Base-by-base conservation (phyloP, 768 basidiomycete genomes). In the Boletus rubropictus region DNA sequence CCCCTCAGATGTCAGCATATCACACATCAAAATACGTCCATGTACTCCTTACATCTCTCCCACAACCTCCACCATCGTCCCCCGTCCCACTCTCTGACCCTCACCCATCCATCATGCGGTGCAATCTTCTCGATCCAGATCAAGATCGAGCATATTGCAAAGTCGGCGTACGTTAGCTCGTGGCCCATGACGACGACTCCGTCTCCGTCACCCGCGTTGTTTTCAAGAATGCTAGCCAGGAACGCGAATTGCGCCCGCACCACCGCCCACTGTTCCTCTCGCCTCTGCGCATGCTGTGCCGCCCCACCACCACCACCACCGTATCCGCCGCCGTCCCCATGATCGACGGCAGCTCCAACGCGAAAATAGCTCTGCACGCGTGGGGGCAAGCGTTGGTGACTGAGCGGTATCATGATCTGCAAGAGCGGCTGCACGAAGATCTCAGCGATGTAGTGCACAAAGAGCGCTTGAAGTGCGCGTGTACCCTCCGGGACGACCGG, bases 41-140 rank as follows among this genome's bases (percentile, higher is more conserved):
- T 86, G 53, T 77, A 82, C 15, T 71, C 75, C 45, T 68, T 69
- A 65, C 84, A 86, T 27, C 79, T 67, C 42, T 82, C 79, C 66
- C 73, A 79, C 41, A 89, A 65, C 38, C 75, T 68, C 40, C 70
- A 66, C 86, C 86, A 89, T 35, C 85, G 62, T 4, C 86, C 84
- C 4, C 70, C 73, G 56, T 84, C 81, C 85, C 85, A 88, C 22
- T 76, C 73, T 41, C 78, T 66, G n/a, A 88, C 73, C 44, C 79
- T 68, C 20, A 73, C 68, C 86, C 86, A 89, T 12, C 81, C 83
- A 52, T 87, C 83, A 46, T 82, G 79, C n/a, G 82, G 75, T 4
- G 83, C 77, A 59, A 87, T 78, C 39, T 77, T 72, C 60, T 86
- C 80, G 34, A 87, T 81, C 84, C 84, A 89, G 38, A 87, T 75